These are phyloP conservation scores for Hypoxylon sp. DNA, from an alignment of 2,329 filamentous ascomycete genomes.

Conservation along the genomic window DNA sequence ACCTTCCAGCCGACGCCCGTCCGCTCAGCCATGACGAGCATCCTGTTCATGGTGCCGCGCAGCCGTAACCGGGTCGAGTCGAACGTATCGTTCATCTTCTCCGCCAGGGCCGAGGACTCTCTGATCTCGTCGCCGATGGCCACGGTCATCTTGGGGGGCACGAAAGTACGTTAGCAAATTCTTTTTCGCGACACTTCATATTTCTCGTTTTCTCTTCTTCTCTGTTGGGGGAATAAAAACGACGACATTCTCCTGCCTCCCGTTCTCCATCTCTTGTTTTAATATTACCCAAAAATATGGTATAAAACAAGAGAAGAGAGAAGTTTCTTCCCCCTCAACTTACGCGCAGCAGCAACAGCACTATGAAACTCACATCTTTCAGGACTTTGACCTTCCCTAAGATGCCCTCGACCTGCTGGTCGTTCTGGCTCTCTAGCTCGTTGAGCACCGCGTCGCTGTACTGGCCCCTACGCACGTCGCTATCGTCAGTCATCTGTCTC, in stretches of 20 bases:
- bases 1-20: slow-evolving; percentile 97
- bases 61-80: slow-evolving; percentile 86
- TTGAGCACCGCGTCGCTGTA: slow-evolving; percentile 93
- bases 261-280: slow-evolving; percentile 12
- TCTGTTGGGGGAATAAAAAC: background rate
- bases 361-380: slow-evolving; percentile 79
- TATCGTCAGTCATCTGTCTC: slow-evolving; percentile 14
- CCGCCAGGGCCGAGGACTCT: slow-evolving; percentile 87
- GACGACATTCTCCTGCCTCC: slow-evolving; percentile 1
- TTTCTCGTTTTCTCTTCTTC: slow-evolving; percentile 5
- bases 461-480: slow-evolving; percentile 74
- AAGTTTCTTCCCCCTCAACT: slow-evolving; percentile 29
- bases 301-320: slow-evolving; percentile 22
- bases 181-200: slow-evolving; percentile 3
- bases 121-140: slow-evolving; percentile 97
- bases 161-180: slow-evolving; percentile 33
- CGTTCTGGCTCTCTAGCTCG: slow-evolving; percentile 96
- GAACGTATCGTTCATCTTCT: slow-evolving; percentile 97
- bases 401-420: slow-evolving; percentile 90
- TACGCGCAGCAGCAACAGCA: slow-evolving; percentile 42
- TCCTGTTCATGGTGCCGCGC: slow-evolving; percentile 94
- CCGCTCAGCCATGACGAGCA: slow-evolving; percentile 94
- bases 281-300: slow-evolving; percentile 14
- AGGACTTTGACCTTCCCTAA: slow-evolving; percentile 89
- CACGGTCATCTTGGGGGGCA: slow-evolving; percentile 77